A percentile compares a stretch with the other conserved stretches of the same genome.
These are phyloP conservation scores for Symbiodinium pilosum DNA, from an alignment of 73 alveolate genomes.

Conservation along the genomic window DNA sequence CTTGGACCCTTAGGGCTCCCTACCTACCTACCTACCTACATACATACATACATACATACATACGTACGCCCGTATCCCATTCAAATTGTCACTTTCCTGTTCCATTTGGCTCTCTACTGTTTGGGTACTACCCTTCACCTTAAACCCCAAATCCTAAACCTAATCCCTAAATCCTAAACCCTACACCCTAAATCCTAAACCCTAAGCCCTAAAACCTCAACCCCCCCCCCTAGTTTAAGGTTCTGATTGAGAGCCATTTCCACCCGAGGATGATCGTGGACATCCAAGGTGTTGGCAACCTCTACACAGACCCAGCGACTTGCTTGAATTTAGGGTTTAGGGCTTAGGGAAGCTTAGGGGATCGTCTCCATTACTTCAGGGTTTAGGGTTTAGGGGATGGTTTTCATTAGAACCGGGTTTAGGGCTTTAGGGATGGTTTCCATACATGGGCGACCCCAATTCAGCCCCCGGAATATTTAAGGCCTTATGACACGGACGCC, in stretches of 20 bases:
- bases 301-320: slow-evolving; percentile 46
- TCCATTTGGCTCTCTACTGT: too few species aligned
- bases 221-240: not conserved
- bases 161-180: not conserved
- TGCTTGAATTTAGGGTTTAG: not conserved
- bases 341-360: too few species aligned
- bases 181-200: not conserved
- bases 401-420: not conserved
- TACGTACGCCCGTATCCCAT: too few species aligned
- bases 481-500: not conserved
- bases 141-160: too few species aligned
- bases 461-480: not conserved
- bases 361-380: too few species aligned
- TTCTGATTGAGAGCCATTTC: not conserved
- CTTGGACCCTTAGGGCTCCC: too few species aligned
- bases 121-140: too few species aligned
- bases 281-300: slow-evolving; percentile 66
- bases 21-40: too few species aligned
- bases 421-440: not conserved
- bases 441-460: not conserved
- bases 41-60: too few species aligned
- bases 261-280: slow-evolving; percentile 59
- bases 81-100: too few species aligned
- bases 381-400: not conserved
- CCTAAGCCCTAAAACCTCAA: not conserved